Evolutionary conservation across 1,139 yeast species (phyloP), one percentile per base, ranked within the genome.

Genomic region (Lodderomyces jiufengensis): DNA sequence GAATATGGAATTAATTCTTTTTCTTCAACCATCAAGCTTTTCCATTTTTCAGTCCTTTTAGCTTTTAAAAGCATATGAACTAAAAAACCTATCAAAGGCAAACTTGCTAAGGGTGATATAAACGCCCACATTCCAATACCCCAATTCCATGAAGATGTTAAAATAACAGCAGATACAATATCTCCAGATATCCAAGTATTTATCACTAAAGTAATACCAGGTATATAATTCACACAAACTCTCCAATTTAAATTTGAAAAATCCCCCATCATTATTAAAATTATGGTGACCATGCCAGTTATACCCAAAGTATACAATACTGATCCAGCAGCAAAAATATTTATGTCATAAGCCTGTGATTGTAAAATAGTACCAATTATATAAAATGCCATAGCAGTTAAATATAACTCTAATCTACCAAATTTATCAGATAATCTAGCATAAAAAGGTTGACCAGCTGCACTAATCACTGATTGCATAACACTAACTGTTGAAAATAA

Each of bases 111-210:
- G 20, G 92, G 90, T 62, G 80, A 71, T 42, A 84, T 80, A 51
- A 81, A 79, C 1, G 88, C 88, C 85, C 85, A 84, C 74, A 83
- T 81, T 27, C 83, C 90, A 48, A 82, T 78, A 48, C 81, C 80
- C 78, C 81, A 83, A 25, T 75, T 69, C 92, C 92, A 82, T 0
- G 61, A 46, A 47, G 59, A 55, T 2, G 35, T 21, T 5, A 48
- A 43, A 21, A 43, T 40, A 24, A 51, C 42, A 5, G 42, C 39
- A n/a, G 33, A 47, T n/a, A 74, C 59, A 32, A 82, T 59, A 47
- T 78, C 66, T 50, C 87, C 90, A 26, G 78, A 58, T 35, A 80
- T 68, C 92, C 92, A 83, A n/a, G 90, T 80, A 53, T 80, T 83
- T 58, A 83, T 79, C 45, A 83, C 76, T 47, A 72, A 77, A 2